Conservation (phyloP, 192 early-diverging fungal genomes). For the Backusella psychrophila region DNA sequence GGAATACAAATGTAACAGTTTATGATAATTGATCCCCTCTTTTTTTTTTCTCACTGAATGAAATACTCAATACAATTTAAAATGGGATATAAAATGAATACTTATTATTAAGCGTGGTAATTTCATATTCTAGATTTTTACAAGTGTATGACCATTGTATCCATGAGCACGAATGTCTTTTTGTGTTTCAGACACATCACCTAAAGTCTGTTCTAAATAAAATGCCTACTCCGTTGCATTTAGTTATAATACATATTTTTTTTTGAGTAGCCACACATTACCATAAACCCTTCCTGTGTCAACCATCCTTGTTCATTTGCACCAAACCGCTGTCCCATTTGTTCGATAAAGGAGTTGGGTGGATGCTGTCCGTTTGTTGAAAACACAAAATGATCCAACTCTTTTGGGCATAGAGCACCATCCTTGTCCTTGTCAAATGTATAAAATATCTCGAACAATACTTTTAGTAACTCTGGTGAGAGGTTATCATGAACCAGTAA, state of each 20-base stretch:
- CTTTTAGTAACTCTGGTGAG: constrained; percentile 8
- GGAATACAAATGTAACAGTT: not conserved
- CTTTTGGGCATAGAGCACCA: not conserved
- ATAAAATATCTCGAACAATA: constrained; percentile 2
- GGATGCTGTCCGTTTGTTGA: constrained; percentile 9
- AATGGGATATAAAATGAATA: not conserved
- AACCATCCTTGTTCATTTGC: constrained; percentile 2
- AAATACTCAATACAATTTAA: not conserved
- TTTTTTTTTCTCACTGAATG: not conserved
- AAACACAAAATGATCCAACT: constrained; percentile 12
- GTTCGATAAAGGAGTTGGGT: not conserved
- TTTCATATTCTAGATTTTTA: constrained; percentile 3
- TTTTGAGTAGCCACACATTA: not conserved
- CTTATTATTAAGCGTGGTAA: not conserved
- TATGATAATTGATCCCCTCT: not conserved
- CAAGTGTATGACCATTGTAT: not conserved
- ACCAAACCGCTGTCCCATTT: constrained; percentile 13
- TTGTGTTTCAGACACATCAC: not conserved
- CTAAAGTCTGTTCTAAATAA: constrained; percentile 8
- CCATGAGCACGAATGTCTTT: constrained; percentile 11
- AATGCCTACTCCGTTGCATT: not conserved
- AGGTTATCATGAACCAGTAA: not conserved
- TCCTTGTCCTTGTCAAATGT: not conserved
- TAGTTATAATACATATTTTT: too few species aligned
- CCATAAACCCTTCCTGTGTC: not conserved